A percentile compares a stretch with the other conserved stretches of the same genome.
Conservation (phyloP, 768 basidiomycete species). For the Podaxis carcinomalis region DNA sequence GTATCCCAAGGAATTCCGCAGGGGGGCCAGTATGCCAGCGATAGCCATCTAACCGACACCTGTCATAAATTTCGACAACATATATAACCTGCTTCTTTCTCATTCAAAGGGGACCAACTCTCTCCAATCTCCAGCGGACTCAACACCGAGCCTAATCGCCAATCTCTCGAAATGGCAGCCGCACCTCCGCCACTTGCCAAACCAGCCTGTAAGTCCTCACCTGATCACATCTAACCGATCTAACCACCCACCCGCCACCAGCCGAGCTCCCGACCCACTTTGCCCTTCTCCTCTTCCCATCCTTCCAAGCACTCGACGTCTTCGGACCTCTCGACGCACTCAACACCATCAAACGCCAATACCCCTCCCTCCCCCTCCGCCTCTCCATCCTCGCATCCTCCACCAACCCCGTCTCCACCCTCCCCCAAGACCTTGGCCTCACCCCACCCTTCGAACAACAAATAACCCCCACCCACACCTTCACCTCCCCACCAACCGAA, state of each 20-base stretch:
- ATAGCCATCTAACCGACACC: background rate
- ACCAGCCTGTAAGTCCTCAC: slow-evolving; percentile 1
- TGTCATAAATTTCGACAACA: background rate
- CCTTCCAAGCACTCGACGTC: slow-evolving; percentile 31
- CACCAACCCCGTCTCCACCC: slow-evolving; percentile 29
- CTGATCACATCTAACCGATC: background rate
- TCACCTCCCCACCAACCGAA: slow-evolving; percentile 1
- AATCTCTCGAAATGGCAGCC: background rate
- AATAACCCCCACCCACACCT: slow-evolving; percentile 37
- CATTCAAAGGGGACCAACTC: background rate
- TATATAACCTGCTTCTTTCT: background rate
- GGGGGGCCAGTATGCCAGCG: background rate
- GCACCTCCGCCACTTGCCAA: slow-evolving; percentile 8
- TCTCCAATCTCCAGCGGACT: background rate
- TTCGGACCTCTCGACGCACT: slow-evolving; percentile 32
- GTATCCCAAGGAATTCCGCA: background rate
- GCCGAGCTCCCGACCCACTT: slow-evolving; percentile 22
- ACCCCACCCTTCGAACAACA: slow-evolving; percentile 26
- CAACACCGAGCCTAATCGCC: background rate
- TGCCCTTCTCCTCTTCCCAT: slow-evolving; percentile 25
- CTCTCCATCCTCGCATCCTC: slow-evolving; percentile 28
- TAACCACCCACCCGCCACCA: slow-evolving; percentile 8
- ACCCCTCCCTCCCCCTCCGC: slow-evolving; percentile 18
- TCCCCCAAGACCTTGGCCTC: slow-evolving; percentile 7
- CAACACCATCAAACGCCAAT: slow-evolving; percentile 23